Conservation (phyloP, 257 asterid species). For the Solanum boliviense region DNA sequence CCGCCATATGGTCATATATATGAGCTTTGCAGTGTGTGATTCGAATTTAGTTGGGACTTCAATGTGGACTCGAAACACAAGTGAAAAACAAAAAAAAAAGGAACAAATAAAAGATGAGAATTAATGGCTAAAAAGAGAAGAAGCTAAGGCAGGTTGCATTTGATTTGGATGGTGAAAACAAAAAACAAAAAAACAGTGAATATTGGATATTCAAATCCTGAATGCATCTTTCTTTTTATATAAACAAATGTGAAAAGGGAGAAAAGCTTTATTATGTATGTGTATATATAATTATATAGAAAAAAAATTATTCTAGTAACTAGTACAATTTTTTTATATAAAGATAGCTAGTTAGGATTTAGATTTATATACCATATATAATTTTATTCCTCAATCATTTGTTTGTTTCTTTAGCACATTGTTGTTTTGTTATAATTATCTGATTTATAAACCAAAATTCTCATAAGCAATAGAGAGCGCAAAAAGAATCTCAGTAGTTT, state of each 20-base stretch:
- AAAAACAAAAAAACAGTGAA: neutral
- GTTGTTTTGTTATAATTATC: neutral
- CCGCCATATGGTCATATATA: too few relatives aligned
- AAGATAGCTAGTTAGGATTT: neutral
- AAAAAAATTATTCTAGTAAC: conserved; percentile 11
- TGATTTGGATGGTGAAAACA: neutral
- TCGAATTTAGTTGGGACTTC: too few relatives aligned
- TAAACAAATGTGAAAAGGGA: conserved; percentile 24
- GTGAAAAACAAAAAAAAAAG: neutral
- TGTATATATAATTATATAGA: neutral
- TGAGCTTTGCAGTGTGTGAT: too few relatives aligned
- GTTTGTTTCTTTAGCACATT: conserved; percentile 1
- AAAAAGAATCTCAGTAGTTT: conserved; percentile 3
- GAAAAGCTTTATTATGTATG: conserved; percentile 11
- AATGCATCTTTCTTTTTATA: conserved; percentile 18
- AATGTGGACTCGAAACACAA: too few relatives aligned
- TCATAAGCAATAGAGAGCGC: neutral
- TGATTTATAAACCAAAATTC: neutral
- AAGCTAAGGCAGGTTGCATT: conserved; percentile 9
- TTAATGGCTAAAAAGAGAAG: neutral
- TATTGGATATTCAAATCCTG: conserved; percentile 24
- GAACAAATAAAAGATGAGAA: conserved; percentile 10
- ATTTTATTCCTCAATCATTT: conserved; percentile 29
- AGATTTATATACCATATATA: neutral
- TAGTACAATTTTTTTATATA: neutral